A percentile compares a stretch with the other conserved stretches of the same genome.
Conservation (phyloP, 345 rosid genomes). For the Schrenkiella parvula region DNA sequence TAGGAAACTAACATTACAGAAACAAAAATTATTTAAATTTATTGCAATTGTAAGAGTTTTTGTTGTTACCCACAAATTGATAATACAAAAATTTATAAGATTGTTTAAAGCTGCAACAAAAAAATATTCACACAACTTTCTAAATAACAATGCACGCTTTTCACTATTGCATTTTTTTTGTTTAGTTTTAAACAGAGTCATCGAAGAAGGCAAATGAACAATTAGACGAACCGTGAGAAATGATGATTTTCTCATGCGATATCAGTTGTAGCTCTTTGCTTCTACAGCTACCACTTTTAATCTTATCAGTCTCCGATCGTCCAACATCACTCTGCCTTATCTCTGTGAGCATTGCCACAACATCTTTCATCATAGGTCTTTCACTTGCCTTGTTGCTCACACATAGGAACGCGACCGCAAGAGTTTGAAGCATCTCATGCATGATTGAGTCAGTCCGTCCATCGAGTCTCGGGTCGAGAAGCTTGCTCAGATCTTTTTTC, state of each 20-base stretch:
- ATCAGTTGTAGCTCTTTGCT: slow-evolving; percentile 13
- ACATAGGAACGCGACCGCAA: slow-evolving; percentile 78
- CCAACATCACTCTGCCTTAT: slow-evolving; percentile 42
- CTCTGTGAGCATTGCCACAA: slow-evolving; percentile 64
- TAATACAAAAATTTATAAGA: neutral
- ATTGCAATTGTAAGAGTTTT: neutral
- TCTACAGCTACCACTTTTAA: slow-evolving; percentile 8
- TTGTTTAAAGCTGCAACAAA: neutral
- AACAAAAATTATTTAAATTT: neutral
- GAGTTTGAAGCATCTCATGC: slow-evolving; percentile 85
- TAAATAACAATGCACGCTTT: neutral
- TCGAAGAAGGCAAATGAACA: slow-evolving; percentile 31
- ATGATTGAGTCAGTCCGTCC: slow-evolving; percentile 62
- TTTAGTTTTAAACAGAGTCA: slow-evolving; percentile 11
- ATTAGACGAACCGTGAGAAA: slow-evolving; percentile 24
- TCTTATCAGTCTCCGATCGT: slow-evolving; percentile 6
- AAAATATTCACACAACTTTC: slow-evolving; percentile 7
- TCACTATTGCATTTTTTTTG: neutral
- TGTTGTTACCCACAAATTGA: neutral
- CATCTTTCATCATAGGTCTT: slow-evolving; percentile 93
- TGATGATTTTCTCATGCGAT: slow-evolving; percentile 19
- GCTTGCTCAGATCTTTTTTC: slow-evolving; percentile 62
- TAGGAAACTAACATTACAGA: neutral
- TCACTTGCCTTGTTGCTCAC: slow-evolving; percentile 66
- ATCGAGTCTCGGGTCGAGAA: slow-evolving; percentile 60